Percentiles rank a stretch among this genome's conserved stretches.
These are phyloP conservation scores for Termitomyces sp. DNA, from an alignment of 768 basidiomycete genomes.

Conservation along the genomic window DNA sequence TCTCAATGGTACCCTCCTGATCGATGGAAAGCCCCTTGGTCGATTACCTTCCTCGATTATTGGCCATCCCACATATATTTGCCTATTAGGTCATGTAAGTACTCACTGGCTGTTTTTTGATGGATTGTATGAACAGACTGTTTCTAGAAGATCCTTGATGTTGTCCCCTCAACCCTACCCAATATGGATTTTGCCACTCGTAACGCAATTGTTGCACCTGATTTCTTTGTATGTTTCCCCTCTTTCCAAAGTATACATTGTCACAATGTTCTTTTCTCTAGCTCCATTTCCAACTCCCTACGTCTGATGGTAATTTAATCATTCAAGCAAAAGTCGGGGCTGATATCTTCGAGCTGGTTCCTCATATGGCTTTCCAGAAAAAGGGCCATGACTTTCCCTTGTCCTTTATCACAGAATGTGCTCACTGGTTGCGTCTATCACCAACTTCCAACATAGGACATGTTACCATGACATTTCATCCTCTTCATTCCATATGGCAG, in stretches of 20 bases:
- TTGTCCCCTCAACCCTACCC: neutral
- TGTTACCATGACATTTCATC: conserved; percentile 36
- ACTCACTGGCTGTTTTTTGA: neutral
- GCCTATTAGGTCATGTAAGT: neutral
- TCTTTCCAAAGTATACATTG: neutral
- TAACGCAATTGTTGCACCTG: neutral
- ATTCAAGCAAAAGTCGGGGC: conserved; percentile 26
- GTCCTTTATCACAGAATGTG: conserved; percentile 25
- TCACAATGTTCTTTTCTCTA: conserved; percentile 9
- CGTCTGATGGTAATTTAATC: conserved; percentile 21
- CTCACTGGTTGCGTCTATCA: conserved; percentile 33
- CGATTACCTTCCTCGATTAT: neutral
- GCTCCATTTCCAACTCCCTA: conserved; percentile 30
- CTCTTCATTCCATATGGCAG: conserved; percentile 26
- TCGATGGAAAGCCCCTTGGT: neutral
- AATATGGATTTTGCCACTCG: conserved; percentile 1
- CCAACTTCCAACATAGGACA: conserved; percentile 6
- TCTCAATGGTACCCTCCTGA: neutral
- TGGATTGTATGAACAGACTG: neutral
- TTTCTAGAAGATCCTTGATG: neutral
- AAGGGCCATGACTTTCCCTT: conserved; percentile 29
- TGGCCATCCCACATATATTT: neutral
- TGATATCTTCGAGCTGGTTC: neutral
- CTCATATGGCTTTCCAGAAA: neutral
- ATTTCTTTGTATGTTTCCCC: neutral